phyloP scores from a whole-genome alignment of 805 yeast genomes.

The Myxozyma udenii region DNA sequence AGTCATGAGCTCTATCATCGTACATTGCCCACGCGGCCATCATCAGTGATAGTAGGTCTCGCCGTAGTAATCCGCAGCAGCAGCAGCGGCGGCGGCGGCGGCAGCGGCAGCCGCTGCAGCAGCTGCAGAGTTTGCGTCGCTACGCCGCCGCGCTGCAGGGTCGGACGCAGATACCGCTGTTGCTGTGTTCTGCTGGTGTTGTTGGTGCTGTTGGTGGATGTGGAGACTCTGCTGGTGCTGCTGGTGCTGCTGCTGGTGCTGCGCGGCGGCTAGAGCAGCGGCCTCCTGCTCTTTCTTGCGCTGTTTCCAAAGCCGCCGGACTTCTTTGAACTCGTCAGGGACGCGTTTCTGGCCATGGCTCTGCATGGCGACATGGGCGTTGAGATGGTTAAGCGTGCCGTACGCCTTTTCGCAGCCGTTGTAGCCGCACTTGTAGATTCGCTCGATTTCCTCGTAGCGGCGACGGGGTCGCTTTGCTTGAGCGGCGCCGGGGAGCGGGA shows the following conservation, averaged over 20 bases:
- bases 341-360: constrained; percentile 53
- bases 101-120: too few relatives aligned
- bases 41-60: too few relatives aligned
- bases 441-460: constrained; percentile 54
- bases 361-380: constrained; percentile 54
- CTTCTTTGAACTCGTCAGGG: constrained; percentile 54
- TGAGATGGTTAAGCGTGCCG: constrained; percentile 59
- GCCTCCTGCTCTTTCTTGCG: constrained; percentile 40
- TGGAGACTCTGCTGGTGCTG: too few relatives aligned
- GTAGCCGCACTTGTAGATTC: constrained; percentile 51
- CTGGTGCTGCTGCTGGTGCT: background rate
- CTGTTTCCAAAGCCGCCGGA: constrained; percentile 46
- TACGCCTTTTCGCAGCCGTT: constrained; percentile 52
- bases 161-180: too few relatives aligned
- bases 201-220: too few relatives aligned
- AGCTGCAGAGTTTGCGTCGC: too few relatives aligned
- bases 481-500: constrained; percentile 33
- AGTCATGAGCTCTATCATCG: too few relatives aligned
- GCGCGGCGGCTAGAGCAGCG: background rate
- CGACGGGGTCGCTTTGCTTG: constrained; percentile 51
- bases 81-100: too few relatives aligned
- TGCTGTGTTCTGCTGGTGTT: too few relatives aligned
- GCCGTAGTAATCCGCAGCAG: too few relatives aligned
- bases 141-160: too few relatives aligned
- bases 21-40: too few relatives aligned